Evolutionary conservation across 345 rosid species (phyloP), one percentile per base, ranked within the genome.

Genomic region (Aegle marmelos): DNA sequence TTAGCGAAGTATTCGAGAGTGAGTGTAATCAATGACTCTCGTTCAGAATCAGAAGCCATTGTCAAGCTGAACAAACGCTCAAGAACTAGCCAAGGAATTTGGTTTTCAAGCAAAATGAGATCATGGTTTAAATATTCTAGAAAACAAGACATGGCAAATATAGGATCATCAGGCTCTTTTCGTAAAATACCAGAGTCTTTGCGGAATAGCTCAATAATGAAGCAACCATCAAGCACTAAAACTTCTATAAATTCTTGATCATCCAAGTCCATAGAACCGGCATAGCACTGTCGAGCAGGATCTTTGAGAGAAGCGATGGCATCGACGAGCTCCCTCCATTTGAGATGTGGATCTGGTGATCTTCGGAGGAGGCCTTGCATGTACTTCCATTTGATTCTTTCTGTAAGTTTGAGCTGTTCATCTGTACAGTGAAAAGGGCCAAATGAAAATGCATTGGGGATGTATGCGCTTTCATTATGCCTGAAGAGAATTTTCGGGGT

Each of bases 81-180:
- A 2, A 84, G 83, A 24, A 84, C 85, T 0, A 73, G 14, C 83
- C 82, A 80, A 1, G 83, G 85, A 4, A 82, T 70, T 50, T 82
- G 82, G 34, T 86, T 86, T 37, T 82, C 86, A 0, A 85, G 82
- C 82, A 87, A 77, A 62, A 84, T 79, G 65, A 87, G 59, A 41
- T 84, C 87, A 45, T 82, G 87, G 34, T 70, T 27, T 6, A 86
- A 69, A 27, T 33, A 83, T 9, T 81, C 84, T 10, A 63, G 50
- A 72, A 83, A 73, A 45, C 83, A 83, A 19, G 86, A 36, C 85
- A 76, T 79, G 2, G 76, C 25, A 27, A 73, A 83, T 13, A 83
- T 31, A 16, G 86, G 84, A 53, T 85, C 88, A 45, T 80, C 81
- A 0, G 6, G 2, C 2, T 78, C 83, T 41, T 8, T 34, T 9